Evolutionary conservation across 345 rosid genomes (phyloP).

Genomic region (Dipteronia sinensis): DNA sequence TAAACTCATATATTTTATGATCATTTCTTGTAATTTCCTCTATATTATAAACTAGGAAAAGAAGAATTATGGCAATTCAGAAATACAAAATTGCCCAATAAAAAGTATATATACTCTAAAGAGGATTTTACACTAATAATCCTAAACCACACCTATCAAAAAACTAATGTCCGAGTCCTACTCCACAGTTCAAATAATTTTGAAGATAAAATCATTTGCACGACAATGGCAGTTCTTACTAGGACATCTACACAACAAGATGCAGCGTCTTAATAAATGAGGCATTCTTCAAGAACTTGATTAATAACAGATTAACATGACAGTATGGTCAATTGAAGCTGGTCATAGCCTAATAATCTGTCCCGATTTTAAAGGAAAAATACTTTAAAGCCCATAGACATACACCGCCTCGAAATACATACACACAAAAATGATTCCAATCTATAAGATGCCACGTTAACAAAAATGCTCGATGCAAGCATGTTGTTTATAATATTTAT

Average conservation of each 20-base stretch:
- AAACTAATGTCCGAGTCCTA: background rate
- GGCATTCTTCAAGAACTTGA: background rate
- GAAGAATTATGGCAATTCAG: slow-evolving; percentile 25
- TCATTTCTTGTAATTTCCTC: no score
- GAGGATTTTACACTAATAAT: background rate
- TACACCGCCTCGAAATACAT: no score
- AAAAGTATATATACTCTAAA: background rate
- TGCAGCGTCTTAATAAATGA: background rate
- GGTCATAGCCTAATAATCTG: background rate
- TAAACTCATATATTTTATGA: no score
- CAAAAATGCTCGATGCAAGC: no score
- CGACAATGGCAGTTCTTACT: background rate
- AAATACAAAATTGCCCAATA: background rate
- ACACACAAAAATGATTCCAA: no score
- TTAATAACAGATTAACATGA: background rate
- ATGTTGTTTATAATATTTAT: no score
- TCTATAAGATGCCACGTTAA: no score
- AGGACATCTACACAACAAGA: background rate
- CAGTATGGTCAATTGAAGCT: background rate
- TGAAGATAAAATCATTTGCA: background rate
- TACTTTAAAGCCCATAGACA: background rate
- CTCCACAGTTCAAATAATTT: background rate
- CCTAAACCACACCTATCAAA: background rate
- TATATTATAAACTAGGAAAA: no score
- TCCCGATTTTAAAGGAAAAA: background rate